Evolutionary conservation across 805 yeast species (phyloP).

Genomic region (Ogataea saltuana): DNA sequence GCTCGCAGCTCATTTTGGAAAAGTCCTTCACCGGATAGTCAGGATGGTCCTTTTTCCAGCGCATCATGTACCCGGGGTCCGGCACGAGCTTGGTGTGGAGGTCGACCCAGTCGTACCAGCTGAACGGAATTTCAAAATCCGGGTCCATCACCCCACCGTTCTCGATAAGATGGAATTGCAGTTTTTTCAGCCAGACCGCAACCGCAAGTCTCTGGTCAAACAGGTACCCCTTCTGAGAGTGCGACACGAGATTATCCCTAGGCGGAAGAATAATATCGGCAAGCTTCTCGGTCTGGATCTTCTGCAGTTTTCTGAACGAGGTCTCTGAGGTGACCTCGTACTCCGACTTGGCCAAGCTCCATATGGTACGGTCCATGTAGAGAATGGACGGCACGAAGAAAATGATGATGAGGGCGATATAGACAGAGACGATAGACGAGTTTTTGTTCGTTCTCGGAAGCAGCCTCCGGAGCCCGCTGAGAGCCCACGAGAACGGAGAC

Average conservation of each 20-base stretch:
- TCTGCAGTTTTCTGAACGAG: constrained; percentile 14
- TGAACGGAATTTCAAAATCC: constrained; percentile 32
- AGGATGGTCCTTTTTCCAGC: constrained; percentile 13
- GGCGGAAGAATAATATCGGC: constrained; percentile 68
- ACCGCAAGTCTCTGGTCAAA: constrained; percentile 38
- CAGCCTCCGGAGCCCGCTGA: constrained; percentile 6
- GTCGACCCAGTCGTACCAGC: constrained; percentile 37
- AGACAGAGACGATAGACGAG: constrained; percentile 17
- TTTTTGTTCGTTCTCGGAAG: constrained; percentile 13
- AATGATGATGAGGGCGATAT: constrained; percentile 16
- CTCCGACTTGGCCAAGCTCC: constrained; percentile 6
- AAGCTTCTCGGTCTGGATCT: constrained; percentile 24
- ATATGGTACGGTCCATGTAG: constrained; percentile 20
- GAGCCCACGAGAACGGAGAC: constrained; percentile 12
- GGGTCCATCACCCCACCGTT: constrained; percentile 26
- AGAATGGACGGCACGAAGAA: constrained; percentile 22
- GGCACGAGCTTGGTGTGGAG: constrained; percentile 23
- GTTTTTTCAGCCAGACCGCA: constrained; percentile 28
- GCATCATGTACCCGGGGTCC: constrained; percentile 8
- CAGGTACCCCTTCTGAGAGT: background rate
- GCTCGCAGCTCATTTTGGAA: constrained; percentile 20
- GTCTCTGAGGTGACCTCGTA: constrained; percentile 20
- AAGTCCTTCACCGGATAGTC: constrained; percentile 11
- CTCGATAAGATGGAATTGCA: constrained; percentile 19
- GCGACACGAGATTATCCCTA: constrained; percentile 23